Conservation (phyloP, 2,329 filamentous ascomycete species). For the Fusarium luffae region DNA sequence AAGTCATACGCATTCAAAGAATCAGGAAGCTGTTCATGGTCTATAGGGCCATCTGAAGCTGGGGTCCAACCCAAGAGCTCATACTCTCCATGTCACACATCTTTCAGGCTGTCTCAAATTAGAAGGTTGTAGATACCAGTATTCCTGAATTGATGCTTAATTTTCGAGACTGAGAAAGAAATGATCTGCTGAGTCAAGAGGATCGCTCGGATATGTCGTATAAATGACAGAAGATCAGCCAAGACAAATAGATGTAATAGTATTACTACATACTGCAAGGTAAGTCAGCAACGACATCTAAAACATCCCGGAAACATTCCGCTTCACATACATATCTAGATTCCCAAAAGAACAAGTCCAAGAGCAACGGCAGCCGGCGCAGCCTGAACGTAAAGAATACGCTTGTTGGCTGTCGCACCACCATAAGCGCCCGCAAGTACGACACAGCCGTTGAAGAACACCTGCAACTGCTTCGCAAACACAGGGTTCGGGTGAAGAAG, state of each 20-base stretch:
- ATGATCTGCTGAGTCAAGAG: neutral
- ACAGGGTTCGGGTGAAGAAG: constrained; percentile 57
- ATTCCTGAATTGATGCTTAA: neutral
- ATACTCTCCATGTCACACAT: neutral
- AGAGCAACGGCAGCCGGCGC: constrained; percentile 47
- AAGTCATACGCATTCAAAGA: neutral
- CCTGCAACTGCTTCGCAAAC: constrained; percentile 56
- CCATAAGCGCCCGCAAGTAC: constrained; percentile 59
- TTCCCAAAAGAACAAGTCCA: constrained; percentile 44
- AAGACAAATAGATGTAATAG: neutral
- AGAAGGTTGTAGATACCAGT: neutral
- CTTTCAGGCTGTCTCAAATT: neutral
- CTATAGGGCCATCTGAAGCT: neutral
- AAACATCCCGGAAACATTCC: neutral
- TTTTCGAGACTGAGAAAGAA: neutral
- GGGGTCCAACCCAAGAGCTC: neutral
- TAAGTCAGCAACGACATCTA: neutral
- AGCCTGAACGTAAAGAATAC: constrained; percentile 59
- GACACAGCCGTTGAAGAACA: constrained; percentile 62
- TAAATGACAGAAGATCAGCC: neutral
- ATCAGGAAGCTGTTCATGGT: neutral
- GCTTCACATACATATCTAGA: neutral
- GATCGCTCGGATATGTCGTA: neutral
- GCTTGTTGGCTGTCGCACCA: constrained; percentile 53
- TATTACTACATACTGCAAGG: constrained; percentile 1